Base-by-base conservation (phyloP, 805 yeast species). In the Teunomyces barrocoloradensis region DNA sequence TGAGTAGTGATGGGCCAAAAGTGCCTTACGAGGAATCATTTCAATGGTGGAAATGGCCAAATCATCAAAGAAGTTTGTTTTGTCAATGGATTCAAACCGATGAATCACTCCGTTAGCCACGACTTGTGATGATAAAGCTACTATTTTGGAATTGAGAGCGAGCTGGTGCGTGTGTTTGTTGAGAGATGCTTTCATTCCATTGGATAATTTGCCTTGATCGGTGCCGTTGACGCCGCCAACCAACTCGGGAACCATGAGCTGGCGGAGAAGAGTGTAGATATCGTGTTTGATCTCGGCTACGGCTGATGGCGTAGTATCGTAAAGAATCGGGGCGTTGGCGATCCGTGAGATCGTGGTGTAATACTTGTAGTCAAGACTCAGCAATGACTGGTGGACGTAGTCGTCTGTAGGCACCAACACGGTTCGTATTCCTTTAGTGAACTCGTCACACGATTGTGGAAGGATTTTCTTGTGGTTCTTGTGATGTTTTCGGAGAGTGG, bases 1-100 rank as follows among this genome's bases (percentile, higher is more conserved):
- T 2, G 84, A 71, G 43, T 81, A 82, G 49, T 82, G 73, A 49
- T 69, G 53, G 1, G 75, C 75, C 52, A 53, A 65, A 27, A 73
- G 59, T 5, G 70, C 63, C 46, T 66, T 71, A 17, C 71, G 49
- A 1, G 76, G 73, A 3, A 57, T 59, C 57, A 73, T 57, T 1
- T 55, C 55, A 4, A 57, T 65, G 7, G 55, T 39, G 2, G 60
- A 51, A 5, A 66, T 48, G 5, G 54, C 54, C 43, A 68, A 46
- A 2, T 44, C 55, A 3, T 44, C 29, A 25, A 65, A 65, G 47
- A 65, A 66, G 4, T 54, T 37, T 6, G 49, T 20, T 17, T 47
- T 23, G 27, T 40, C 30, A 1, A 45, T 44, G 4, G 20, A 15
- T 20, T 59, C 63, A 45, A 73, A 64, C 1, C 67, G 41, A 49